Base-by-base conservation (phyloP, 192 early-diverging fungal genomes). In the Coemansia sp. region DNA sequence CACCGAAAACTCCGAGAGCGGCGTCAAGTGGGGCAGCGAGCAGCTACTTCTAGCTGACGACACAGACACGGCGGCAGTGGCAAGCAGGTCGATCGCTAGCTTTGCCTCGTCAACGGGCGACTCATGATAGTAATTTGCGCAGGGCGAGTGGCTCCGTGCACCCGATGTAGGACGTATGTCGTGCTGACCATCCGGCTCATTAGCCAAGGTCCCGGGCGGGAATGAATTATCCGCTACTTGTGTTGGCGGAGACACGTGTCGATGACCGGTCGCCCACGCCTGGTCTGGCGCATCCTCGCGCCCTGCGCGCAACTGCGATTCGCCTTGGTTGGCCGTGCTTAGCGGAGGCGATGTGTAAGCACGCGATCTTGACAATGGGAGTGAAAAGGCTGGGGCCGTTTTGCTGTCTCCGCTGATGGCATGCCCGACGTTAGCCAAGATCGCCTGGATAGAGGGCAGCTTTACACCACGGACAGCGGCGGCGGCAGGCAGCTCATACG, bases 11-110 rank as follows among this genome's bases (percentile, higher is more conserved):
- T 72, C 77, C 1, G 77, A 71, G 16, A 80, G 66, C 3, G 77
- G 77, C 7, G 77, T 80, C 60, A 80, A 65, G 56, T 80, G 77
- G n/a, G 77, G 77, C 62, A 80, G 61, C 34, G 71, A 75, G 53
- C 43, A 48, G 25, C 64, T 62, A 41, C 64, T 60, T 35, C 65
- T 72, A 23, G 43, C 66, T 0, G 72, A 72, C 13, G 77, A 80
- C 23, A 80, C 73, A 0, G 77, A 80, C 57, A 80, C 57, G 25
- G 77, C 77, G 7, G 77, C 77, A 9, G 72, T 72, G 2, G 77
- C 77, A 47, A 80, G 64, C 52, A 80, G 60, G 48, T 80, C 77
- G 37, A 80, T 80, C 6, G 72, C 77, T 58, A 75, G 50, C 36
- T 80, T 80, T 50, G 69, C 66, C 39, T 72, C 77, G n/a, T 53